phyloP scores from a whole-genome alignment of 495 filamentous ascomycete species.

The Ascodesmis nigricans region DNA sequence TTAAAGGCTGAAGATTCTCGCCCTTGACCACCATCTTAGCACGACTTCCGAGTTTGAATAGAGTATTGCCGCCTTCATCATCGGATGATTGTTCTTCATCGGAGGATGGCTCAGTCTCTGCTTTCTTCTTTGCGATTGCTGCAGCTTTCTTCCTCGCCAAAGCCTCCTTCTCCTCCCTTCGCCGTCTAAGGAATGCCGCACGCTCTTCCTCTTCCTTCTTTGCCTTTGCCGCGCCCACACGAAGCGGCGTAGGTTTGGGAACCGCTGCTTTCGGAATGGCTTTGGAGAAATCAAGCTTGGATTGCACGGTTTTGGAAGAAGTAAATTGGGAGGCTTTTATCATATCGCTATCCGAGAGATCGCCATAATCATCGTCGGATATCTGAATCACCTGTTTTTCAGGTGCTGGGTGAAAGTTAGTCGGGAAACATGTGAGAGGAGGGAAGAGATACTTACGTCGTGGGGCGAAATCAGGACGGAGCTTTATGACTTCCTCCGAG shows the following conservation, averaged over 20 bases:
- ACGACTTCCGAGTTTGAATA: conserved; percentile 17
- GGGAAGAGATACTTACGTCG: conserved; percentile 6
- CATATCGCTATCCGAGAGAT: conserved; percentile 19
- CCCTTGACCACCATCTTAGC: conserved; percentile 12
- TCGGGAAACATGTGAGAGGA: neutral
- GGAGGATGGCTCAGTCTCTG: conserved; percentile 4
- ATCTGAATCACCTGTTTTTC: conserved; percentile 15
- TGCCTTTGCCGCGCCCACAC: neutral
- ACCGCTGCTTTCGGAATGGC: neutral
- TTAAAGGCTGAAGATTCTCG: conserved; percentile 1
- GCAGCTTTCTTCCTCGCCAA: conserved; percentile 12
- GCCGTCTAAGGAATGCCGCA: conserved; percentile 14
- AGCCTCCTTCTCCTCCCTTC: conserved; percentile 16
- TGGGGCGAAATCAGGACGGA: conserved; percentile 16
- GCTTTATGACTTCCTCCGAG: conserved; percentile 12
- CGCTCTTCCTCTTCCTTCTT: conserved; percentile 8
- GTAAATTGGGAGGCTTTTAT: neutral
- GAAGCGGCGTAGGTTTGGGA: neutral
- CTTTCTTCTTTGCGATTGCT: conserved; percentile 6
- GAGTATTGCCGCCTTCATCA: conserved; percentile 14
- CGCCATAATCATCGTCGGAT: conserved; percentile 16
- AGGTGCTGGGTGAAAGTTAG: conserved; percentile 12
- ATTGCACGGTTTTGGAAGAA: neutral
- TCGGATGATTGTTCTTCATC: conserved; percentile 15
- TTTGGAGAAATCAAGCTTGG: conserved; percentile 3